phyloP scores from a whole-genome alignment of 768 basidiomycete genomes.

The Leucosporidium creatinivorum region DNA sequence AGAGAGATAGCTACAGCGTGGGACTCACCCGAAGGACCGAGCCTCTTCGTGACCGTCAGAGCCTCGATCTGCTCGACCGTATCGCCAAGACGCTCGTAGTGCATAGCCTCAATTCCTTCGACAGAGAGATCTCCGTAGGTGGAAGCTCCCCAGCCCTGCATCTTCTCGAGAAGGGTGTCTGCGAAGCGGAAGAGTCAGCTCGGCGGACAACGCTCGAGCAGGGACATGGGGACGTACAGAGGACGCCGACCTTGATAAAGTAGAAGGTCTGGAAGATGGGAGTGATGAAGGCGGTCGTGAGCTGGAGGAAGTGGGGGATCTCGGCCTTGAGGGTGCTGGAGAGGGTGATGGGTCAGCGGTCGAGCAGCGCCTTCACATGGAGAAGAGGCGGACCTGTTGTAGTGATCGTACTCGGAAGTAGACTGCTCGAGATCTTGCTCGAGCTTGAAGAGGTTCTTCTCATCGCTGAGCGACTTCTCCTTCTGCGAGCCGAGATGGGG shows the following conservation, averaged over 20 bases:
- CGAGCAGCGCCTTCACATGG: too few species aligned
- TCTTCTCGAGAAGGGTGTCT: slow-evolving; percentile 89
- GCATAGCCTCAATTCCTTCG: slow-evolving; percentile 58
- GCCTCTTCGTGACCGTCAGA: slow-evolving; percentile 65
- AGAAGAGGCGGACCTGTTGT: slow-evolving; percentile 35
- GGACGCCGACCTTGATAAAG: slow-evolving; percentile 85
- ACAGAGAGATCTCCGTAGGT: slow-evolving; percentile 63
- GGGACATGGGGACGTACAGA: slow-evolving; percentile 13
- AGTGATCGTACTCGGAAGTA: slow-evolving; percentile 48
- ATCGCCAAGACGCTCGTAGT: slow-evolving; percentile 75
- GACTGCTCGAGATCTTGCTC: slow-evolving; percentile 48
- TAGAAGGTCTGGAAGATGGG: slow-evolving; percentile 98
- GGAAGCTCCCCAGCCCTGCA: slow-evolving; percentile 69
- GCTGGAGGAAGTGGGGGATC: slow-evolving; percentile 81
- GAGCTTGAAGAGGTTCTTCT: slow-evolving; percentile 50
- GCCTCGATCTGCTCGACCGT: slow-evolving; percentile 52
- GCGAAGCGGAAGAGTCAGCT: slow-evolving; percentile 46
- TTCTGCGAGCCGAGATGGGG: slow-evolving; percentile 13
- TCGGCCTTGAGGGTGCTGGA: slow-evolving; percentile 75
- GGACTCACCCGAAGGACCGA: slow-evolving; percentile 72
- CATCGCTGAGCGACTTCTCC: slow-evolving; percentile 55
- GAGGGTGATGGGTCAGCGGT: background rate
- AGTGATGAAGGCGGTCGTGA: slow-evolving; percentile 83
- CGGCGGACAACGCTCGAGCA: background rate
- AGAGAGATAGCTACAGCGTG: background rate